Base-by-base conservation (phyloP, 192 early-diverging fungal genomes). In the Chytriomyces sp. region DNA sequence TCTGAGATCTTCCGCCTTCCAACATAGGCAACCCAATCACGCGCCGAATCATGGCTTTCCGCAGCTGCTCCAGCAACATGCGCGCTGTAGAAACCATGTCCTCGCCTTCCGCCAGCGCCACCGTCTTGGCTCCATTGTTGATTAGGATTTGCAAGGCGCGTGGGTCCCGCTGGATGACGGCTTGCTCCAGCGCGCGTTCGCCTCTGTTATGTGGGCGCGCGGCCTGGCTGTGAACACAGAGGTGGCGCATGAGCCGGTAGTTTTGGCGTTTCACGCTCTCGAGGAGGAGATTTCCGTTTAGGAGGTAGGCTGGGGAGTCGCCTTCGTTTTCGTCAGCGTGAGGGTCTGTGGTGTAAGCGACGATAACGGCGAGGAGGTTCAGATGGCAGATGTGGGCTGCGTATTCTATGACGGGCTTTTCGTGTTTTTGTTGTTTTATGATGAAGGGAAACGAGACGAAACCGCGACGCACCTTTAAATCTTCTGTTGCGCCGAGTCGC, bases 161-260 rank as follows among this genome's bases (percentile, higher is more conserved):
- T 10, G 57, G 39, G 39, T 70, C 56, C 5, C 56, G 31, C 28
- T 40, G n/a, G 37, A 38, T 25, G 4, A 59, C 68, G 1, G 68
- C 54, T 6, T 39, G 37, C 31, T 70, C 68, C 8, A 70, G 19
- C 5, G 68, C 54, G 26, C 54, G 54, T 25, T 40, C 38, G 56
- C 68, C 22, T 26, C 37, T 57, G 57, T 70, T 70, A 25, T 38
- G 28, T 1, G 53, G 56, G 19, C 10, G 4, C 30, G 68, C 68
- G 28, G 68, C 68, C 10, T 49, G 28, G 38, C 17, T 10, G 17
- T 40, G 32, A 26, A 38, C 57, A 57, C 68, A 70, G 22, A 70
- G 38, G 25, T 70, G 68, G 22, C 14, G 17, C 38, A 70, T 36
- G 56, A 70, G 68, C 26, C 68, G 68, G 25, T 70, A 59, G 68